Conservation (phyloP, 1,139 yeast species). For the Kodamaea plutei region DNA sequence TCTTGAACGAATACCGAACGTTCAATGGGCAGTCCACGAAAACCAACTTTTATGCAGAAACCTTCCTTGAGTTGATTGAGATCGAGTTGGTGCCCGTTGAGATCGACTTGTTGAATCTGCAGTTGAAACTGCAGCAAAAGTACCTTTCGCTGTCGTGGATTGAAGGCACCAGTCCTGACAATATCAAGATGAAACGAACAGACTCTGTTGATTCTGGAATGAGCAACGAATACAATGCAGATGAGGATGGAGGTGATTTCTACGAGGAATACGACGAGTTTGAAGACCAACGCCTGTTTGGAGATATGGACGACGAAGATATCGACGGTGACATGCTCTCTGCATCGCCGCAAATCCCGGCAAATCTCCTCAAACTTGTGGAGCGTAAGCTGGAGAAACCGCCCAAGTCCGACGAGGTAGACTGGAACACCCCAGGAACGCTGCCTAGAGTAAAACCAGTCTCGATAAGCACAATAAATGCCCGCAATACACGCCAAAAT, state of each 20-base stretch:
- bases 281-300: constrained; percentile 11
- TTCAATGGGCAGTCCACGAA: constrained; percentile 64
- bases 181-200: constrained; percentile 5
- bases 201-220: constrained; percentile 8
- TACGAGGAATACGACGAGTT: constrained; percentile 7
- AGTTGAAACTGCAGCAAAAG: constrained; percentile 12
- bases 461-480: constrained; percentile 3
- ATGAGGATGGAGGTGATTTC: constrained; percentile 6
- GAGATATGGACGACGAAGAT: constrained; percentile 40
- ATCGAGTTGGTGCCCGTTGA: constrained; percentile 49
- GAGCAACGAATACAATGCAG: constrained; percentile 6
- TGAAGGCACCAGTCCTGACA: constrained; percentile 8
- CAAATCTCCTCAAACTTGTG: constrained; percentile 51
- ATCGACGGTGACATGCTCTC: constrained; percentile 51
- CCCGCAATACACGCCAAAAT: constrained; percentile 20
- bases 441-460: constrained; percentile 23
- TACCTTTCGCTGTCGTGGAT: constrained; percentile 6
- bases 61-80: constrained; percentile 69
- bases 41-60: constrained; percentile 72
- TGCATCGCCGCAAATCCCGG: constrained; percentile 67
- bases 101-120: constrained; percentile 26
- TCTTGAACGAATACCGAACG: constrained; percentile 78
- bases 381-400: constrained; percentile 44
- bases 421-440: constrained; percentile 28
- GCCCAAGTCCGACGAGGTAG: constrained; percentile 13